Base-by-base conservation (phyloP, 164 flowering plant species). In the Tinospora cordifolia region DNA sequence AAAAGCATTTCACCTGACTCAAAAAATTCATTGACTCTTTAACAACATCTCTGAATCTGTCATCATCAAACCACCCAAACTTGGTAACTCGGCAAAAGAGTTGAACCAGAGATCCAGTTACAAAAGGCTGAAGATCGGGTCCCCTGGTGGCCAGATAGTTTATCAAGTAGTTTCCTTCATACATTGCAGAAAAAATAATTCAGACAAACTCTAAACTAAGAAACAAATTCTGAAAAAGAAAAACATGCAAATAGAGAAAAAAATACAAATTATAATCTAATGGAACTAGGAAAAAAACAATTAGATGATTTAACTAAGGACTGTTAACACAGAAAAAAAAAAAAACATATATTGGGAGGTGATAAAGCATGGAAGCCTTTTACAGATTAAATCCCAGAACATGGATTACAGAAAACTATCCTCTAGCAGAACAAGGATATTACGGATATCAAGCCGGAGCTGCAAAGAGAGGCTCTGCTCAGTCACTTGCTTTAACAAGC, bases 41-140 rank as follows among this genome's bases (percentile, higher is more conserved):
- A 21, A 90, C 96, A 44, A 87, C 81, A 17, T 90, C 98, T 65
- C 88, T 85, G 76, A 94, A 90, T 80, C 87, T 83, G 76, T 94
- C 99, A 83, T 94, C 98, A 75, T 92, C 96, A 74, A 89, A 84
- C 99, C 99, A 94, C 15, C 98, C 99, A 77, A 92, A 90, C 80
- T 94, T 94, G 38, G 98, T 90, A 34, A 94, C 79, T 47, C 99
- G 89, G 63, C 94, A 92, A 54, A 94, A 78, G 12, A 94, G 88
- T 58, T 89, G 98, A 79, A 94, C 86, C 39, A 94, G 74, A 44
- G 99, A 94, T 72, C 85, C 88, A 76, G 83, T 86, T 10, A 94
- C 99, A 84, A 89, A 94, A 64, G 89, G 83, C 87, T 90, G 93
- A 81, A 90, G 74, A 17, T 90, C 87, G 44, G 95, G 99, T 77